Evolutionary conservation across 495 filamentous ascomycete genomes (phyloP).

Genomic region (Penicillium psychrofluorescens): DNA sequence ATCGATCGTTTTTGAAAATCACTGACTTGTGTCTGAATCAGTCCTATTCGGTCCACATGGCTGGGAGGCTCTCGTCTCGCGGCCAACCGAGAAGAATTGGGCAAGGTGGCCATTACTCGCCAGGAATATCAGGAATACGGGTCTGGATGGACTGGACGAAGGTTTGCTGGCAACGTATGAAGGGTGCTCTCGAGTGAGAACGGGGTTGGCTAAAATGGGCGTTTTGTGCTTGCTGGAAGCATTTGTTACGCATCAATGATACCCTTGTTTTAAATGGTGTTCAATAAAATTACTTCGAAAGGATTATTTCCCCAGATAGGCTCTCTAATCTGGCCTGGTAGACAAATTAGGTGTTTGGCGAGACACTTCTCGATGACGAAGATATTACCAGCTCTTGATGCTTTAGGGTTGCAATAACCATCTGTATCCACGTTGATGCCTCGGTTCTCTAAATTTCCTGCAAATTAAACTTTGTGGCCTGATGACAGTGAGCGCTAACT

Average conservation of each 20-base stretch:
- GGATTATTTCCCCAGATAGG: background rate
- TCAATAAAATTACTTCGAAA: background rate
- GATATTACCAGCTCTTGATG: background rate
- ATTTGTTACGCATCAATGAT: constrained; percentile 12
- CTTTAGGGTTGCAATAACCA: background rate
- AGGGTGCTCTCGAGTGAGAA: constrained; percentile 1
- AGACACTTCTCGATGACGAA: background rate
- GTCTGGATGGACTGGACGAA: constrained; percentile 65
- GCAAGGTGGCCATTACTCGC: constrained; percentile 64
- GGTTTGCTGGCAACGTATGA: constrained; percentile 49
- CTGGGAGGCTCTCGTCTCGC: constrained; percentile 72
- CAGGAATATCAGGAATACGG: constrained; percentile 89
- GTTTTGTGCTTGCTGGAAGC: constrained; percentile 5
- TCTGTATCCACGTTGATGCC: too few species aligned
- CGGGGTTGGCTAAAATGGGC: background rate
- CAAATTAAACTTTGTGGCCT: too few species aligned
- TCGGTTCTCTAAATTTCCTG: too few species aligned
- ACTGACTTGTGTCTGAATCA: constrained; percentile 16
- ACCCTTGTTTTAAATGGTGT: constrained; percentile 14
- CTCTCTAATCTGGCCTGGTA: too few species aligned
- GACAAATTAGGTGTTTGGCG: too few species aligned
- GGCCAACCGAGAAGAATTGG: constrained; percentile 52
- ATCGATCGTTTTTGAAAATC: background rate
- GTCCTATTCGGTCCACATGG: constrained; percentile 79
- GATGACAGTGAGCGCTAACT: too few species aligned